Evolutionary conservation across 2,329 filamentous ascomycete species (phyloP).

Genomic region (Reticulascus tulasneorum): DNA sequence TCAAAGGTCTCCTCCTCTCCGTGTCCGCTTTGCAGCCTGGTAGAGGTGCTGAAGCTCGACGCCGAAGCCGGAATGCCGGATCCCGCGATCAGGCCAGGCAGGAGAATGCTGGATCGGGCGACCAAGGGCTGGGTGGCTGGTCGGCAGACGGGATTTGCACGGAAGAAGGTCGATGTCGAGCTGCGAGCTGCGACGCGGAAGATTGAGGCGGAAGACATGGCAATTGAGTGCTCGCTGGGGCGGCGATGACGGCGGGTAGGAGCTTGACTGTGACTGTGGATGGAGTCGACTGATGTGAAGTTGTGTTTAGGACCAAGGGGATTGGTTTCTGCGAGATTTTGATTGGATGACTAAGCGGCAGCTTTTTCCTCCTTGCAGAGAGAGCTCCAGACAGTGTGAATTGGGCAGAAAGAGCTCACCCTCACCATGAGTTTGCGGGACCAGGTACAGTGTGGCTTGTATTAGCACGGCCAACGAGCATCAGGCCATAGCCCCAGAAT

Average conservation of each 20-base stretch:
- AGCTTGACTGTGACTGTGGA: constrained; percentile 13
- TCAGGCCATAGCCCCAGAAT: too few species aligned
- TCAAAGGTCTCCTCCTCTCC: constrained; percentile 97
- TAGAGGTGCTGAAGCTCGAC: constrained; percentile 60
- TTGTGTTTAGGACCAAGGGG: constrained; percentile 14
- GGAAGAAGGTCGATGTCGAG: constrained; percentile 59
- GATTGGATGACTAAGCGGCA: constrained; percentile 18
- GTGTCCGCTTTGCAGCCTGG: constrained; percentile 48
- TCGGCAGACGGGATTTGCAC: constrained; percentile 57
- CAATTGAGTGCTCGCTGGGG: constrained; percentile 18
- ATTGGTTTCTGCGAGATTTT: constrained; percentile 18
- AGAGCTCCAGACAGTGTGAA: constrained; percentile 15
- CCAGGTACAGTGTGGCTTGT: neutral
- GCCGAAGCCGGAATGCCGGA: constrained; percentile 45
- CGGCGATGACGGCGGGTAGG: constrained; percentile 7
- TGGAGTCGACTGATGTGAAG: constrained; percentile 25
- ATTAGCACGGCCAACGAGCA: neutral
- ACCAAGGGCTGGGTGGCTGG: constrained; percentile 51
- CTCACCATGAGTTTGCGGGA: too few species aligned
- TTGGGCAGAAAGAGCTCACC: too few species aligned
- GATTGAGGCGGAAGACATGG: constrained; percentile 65
- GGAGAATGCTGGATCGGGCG: constrained; percentile 48
- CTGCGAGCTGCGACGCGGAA: constrained; percentile 69
- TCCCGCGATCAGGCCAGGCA: constrained; percentile 39
- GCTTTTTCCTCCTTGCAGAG: constrained; percentile 1